phyloP scores from a whole-genome alignment of 345 rosid species.

The Rhizophora apiculata region DNA sequence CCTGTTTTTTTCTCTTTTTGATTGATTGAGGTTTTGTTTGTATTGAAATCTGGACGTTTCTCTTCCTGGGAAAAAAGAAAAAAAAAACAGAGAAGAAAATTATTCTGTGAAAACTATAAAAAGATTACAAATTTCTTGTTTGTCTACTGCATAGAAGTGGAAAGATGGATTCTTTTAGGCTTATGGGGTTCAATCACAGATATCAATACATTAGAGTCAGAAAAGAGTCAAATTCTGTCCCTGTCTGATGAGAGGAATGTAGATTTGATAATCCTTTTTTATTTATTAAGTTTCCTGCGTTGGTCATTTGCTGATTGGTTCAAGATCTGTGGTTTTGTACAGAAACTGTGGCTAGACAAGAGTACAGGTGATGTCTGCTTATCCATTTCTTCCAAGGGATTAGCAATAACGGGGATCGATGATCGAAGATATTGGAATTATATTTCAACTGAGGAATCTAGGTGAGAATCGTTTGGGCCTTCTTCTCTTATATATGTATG shows the following conservation, averaged over 20 bases:
- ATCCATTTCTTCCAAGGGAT: slow-evolving; percentile 60
- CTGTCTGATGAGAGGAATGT: background rate
- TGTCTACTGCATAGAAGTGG: background rate
- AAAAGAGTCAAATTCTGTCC: background rate
- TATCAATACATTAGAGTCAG: background rate
- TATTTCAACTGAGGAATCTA: slow-evolving; percentile 75
- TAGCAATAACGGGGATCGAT: slow-evolving; percentile 77
- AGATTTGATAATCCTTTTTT: background rate
- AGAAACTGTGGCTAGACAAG: slow-evolving; percentile 87
- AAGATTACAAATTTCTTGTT: background rate
- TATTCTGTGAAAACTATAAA: background rate
- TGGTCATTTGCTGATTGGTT: slow-evolving; percentile 16
- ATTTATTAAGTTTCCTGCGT: background rate
- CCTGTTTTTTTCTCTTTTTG: background rate
- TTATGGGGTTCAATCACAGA: background rate
- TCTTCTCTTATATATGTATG: background rate
- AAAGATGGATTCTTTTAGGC: background rate
- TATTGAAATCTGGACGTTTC: background rate
- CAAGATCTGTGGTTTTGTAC: slow-evolving; percentile 25
- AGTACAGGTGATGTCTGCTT: slow-evolving; percentile 63
- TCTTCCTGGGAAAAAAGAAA: background rate
- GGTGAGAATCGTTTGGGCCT: slow-evolving; percentile 41
- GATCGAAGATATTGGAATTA: slow-evolving; percentile 94
- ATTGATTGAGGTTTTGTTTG: too few species aligned
- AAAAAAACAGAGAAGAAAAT: background rate